phyloP scores from a whole-genome alignment of 2,329 filamentous ascomycete species.

The Herpotrichia juniperi region DNA sequence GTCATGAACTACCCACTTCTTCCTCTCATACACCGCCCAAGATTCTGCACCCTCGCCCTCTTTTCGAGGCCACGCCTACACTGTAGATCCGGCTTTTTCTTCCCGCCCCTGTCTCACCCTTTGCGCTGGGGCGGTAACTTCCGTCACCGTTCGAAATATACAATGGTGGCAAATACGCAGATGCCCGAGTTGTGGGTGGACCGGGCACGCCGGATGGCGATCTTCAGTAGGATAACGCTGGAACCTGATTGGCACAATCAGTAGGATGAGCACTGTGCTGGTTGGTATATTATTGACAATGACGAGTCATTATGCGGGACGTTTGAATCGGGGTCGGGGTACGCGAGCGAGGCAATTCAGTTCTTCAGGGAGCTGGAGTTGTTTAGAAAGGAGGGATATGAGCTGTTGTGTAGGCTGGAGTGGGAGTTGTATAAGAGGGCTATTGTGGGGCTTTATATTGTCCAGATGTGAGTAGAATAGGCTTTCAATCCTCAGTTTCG shows the following conservation, averaged over 20 bases:
- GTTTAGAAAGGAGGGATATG: constrained; percentile 18
- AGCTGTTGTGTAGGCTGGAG: constrained; percentile 9
- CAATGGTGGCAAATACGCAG: constrained; percentile 6
- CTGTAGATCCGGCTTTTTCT: constrained; percentile 14
- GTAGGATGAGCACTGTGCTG: constrained; percentile 13
- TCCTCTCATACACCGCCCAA: constrained; percentile 17
- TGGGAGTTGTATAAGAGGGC: constrained; percentile 19
- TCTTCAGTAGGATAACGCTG: constrained; percentile 12
- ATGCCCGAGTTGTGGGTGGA: constrained; percentile 17
- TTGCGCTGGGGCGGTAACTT: constrained; percentile 19
- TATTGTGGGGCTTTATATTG: constrained; percentile 22
- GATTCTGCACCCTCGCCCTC: constrained; percentile 5
- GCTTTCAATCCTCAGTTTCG: background rate
- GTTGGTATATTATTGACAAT: constrained; percentile 19
- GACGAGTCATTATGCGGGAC: constrained; percentile 17
- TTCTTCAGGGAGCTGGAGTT: constrained; percentile 19
- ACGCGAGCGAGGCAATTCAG: constrained; percentile 21
- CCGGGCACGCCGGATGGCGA: constrained; percentile 17
- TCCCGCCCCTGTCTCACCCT: constrained; percentile 19
- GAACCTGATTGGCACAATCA: constrained; percentile 18
- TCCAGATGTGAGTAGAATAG: constrained; percentile 16
- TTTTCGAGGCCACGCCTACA: constrained; percentile 16
- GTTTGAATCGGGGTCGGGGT: constrained; percentile 19
- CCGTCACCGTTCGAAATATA: constrained; percentile 18
- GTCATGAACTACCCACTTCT: constrained; percentile 19